Percentiles rank a stretch among this genome's conserved stretches.
These are phyloP conservation scores for Cyanodermella asteris DNA, from an alignment of 2,329 filamentous ascomycete genomes.

Conservation along the genomic window DNA sequence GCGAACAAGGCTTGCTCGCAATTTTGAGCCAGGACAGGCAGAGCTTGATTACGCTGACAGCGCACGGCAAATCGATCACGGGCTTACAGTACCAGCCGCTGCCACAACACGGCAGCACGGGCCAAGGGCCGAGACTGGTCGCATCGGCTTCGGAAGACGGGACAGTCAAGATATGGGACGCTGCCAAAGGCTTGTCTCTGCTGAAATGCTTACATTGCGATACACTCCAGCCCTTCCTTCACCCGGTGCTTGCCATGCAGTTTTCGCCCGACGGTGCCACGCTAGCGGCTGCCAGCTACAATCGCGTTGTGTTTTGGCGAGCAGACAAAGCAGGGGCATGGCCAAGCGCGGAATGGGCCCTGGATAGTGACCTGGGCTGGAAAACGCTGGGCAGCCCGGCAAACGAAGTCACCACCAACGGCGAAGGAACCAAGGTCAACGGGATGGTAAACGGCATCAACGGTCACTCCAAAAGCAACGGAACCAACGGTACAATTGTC, in stretches of 20 bases:
- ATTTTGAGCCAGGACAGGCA: slow-evolving; percentile 3
- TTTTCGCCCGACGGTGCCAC: slow-evolving; percentile 27
- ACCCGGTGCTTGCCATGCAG: slow-evolving; percentile 18
- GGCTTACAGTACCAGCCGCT: slow-evolving; percentile 9
- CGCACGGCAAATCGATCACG: slow-evolving; percentile 7
- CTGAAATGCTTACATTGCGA: too few relatives aligned
- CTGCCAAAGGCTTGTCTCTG: too few relatives aligned
- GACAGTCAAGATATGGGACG: slow-evolving; percentile 22
- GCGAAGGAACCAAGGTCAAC: too few relatives aligned
- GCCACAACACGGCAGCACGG: slow-evolving; percentile 11
- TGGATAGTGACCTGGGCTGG: too few relatives aligned
- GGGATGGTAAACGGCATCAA: too few relatives aligned
- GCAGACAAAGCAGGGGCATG: slow-evolving; percentile 19
- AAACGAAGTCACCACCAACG: too few relatives aligned
- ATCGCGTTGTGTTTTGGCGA: slow-evolving; percentile 24
- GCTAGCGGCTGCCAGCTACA: slow-evolving; percentile 21
- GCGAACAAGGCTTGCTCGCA: slow-evolving; percentile 5
- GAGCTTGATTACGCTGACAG: slow-evolving; percentile 2
- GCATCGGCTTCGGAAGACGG: slow-evolving; percentile 24
- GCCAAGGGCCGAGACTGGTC: slow-evolving; percentile 12
- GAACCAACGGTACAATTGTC: too few relatives aligned
- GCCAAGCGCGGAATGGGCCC: slow-evolving; percentile 12
- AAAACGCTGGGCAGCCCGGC: too few relatives aligned
- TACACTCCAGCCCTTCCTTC: slow-evolving; percentile 15
- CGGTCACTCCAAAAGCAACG: too few relatives aligned